Conservation (phyloP, 2,329 filamentous ascomycete genomes). For the Penicillium freii region DNA sequence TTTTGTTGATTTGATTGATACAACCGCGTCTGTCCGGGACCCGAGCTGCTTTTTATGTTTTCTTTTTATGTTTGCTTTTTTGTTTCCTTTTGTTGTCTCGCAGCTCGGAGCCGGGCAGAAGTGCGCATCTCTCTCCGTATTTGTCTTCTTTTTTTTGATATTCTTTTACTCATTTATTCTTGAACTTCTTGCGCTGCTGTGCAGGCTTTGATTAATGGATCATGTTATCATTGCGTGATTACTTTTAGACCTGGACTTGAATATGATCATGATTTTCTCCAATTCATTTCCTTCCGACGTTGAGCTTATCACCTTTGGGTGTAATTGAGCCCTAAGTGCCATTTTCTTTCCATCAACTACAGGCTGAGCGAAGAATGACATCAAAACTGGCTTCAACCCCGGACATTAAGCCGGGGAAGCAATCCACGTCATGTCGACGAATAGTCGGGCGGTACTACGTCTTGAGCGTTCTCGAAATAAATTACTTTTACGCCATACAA, state of each 20-base stretch:
- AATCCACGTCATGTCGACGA: constrained; percentile 2
- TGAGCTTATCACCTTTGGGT: not conserved
- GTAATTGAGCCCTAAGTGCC: not conserved
- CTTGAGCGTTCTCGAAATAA: not conserved
- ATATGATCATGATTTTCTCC: constrained; percentile 21
- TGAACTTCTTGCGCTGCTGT: constrained; percentile 20
- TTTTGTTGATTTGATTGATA: constrained; percentile 45
- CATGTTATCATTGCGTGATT: constrained; percentile 4
- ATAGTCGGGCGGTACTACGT: not conserved
- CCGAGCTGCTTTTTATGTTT: constrained; percentile 27
- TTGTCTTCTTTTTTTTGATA: constrained; percentile 15
- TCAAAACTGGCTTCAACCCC: not conserved
- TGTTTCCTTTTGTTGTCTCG: constrained; percentile 13
- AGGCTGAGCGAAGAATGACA: not conserved
- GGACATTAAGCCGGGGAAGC: not conserved
- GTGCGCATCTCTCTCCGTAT: constrained; percentile 42
- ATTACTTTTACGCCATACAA: not conserved
- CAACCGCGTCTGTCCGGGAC: constrained; percentile 47
- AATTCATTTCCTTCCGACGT: not conserved
- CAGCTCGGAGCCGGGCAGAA: constrained; percentile 44
- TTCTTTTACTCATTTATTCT: constrained; percentile 11
- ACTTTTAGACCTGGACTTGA: constrained; percentile 22
- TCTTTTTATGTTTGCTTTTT: constrained; percentile 15
- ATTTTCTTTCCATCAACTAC: not conserved
- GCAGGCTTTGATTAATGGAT: constrained; percentile 19